These are phyloP conservation scores for Allantophomopsis lycopodina DNA, from an alignment of 2,329 filamentous ascomycete species.

Conservation along the genomic window DNA sequence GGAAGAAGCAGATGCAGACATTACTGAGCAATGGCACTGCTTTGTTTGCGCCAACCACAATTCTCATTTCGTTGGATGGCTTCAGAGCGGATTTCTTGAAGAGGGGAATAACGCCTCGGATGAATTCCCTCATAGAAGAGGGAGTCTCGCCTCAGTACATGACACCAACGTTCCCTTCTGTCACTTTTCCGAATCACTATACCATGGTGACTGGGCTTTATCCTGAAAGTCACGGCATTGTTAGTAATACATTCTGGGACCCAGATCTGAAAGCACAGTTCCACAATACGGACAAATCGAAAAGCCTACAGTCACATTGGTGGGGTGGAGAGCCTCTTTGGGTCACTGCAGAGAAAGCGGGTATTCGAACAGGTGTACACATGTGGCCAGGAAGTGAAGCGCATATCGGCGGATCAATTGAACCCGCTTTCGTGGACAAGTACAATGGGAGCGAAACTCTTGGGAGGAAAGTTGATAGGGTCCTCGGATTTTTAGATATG, in stretches of 20 bases:
- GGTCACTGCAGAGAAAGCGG: slow-evolving; percentile 79
- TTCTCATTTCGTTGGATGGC: slow-evolving; percentile 87
- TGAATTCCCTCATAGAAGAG: slow-evolving; percentile 64
- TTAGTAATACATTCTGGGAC: slow-evolving; percentile 94
- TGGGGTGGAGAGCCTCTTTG: slow-evolving; percentile 92
- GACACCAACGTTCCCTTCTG: slow-evolving; percentile 86
- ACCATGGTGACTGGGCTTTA: slow-evolving; percentile 86
- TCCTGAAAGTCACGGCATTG: slow-evolving; percentile 83
- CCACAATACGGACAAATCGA: slow-evolving; percentile 65
- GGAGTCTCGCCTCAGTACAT: slow-evolving; percentile 89
- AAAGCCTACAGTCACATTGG: slow-evolving; percentile 78
- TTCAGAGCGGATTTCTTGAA: slow-evolving; percentile 87
- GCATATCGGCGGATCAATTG: slow-evolving; percentile 51
- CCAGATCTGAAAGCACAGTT: slow-evolving; percentile 65
- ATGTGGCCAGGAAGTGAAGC: slow-evolving; percentile 99
- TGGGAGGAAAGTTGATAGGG: slow-evolving; percentile 60
- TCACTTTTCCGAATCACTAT: slow-evolving; percentile 95
- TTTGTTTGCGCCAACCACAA: slow-evolving; percentile 79
- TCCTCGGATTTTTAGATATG: slow-evolving; percentile 73
- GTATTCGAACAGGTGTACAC: slow-evolving; percentile 69
- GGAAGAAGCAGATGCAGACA: slow-evolving; percentile 20
- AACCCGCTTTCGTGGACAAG: slow-evolving; percentile 71
- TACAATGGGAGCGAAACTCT: slow-evolving; percentile 71
- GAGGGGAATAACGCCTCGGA: slow-evolving; percentile 64
- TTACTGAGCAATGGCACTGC: slow-evolving; percentile 71